Percentiles rank a stretch among this genome's conserved stretches.
These are phyloP conservation scores for Pyrenophora teres DNA, from an alignment of 2,329 filamentous ascomycete genomes.

Conservation along the genomic window DNA sequence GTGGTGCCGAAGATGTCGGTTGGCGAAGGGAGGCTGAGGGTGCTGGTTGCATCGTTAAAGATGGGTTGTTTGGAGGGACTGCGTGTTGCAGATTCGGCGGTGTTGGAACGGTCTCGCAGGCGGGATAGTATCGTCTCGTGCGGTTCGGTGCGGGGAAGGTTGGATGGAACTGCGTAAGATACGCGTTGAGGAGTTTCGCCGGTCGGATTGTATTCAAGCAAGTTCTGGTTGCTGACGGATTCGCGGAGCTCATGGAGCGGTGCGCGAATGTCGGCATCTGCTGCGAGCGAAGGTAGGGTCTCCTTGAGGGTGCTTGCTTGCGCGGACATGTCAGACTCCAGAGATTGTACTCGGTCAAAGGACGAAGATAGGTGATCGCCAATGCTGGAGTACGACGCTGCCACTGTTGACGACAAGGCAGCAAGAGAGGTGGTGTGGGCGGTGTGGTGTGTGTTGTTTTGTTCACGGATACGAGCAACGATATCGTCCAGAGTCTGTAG, in stretches of 20 bases:
- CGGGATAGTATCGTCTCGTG: constrained; percentile 63
- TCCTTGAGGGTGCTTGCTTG: constrained; percentile 64
- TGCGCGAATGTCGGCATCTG: constrained; percentile 63
- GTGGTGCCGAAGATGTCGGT: constrained; percentile 35
- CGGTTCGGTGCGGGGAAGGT: constrained; percentile 74
- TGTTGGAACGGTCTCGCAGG: constrained; percentile 44
- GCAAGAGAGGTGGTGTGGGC: constrained; percentile 70
- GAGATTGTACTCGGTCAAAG: constrained; percentile 67
- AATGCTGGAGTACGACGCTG: constrained; percentile 73
- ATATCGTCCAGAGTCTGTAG: constrained; percentile 91
- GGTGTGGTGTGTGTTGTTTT: constrained; percentile 79
- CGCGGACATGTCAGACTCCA: constrained; percentile 70
- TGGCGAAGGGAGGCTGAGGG: constrained; percentile 34
- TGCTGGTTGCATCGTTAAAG: constrained; percentile 57
- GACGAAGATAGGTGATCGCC: constrained; percentile 71
- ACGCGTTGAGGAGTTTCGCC: constrained; percentile 83
- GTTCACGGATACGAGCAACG: constrained; percentile 76
- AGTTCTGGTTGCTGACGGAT: constrained; percentile 65
- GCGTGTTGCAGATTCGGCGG: constrained; percentile 34
- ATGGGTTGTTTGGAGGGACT: constrained; percentile 58
- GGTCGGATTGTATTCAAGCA: constrained; percentile 83
- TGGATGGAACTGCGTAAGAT: constrained; percentile 78
- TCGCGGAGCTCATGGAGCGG: constrained; percentile 74
- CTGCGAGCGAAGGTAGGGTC: constrained; percentile 64
- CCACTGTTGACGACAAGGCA: constrained; percentile 68